A percentile compares a stretch with the other conserved stretches of the same genome.
These are phyloP conservation scores for Pseudisothecium myosuroides DNA, from an alignment of 225 moss, liverwort and hornwort genomes.

Conservation along the genomic window DNA sequence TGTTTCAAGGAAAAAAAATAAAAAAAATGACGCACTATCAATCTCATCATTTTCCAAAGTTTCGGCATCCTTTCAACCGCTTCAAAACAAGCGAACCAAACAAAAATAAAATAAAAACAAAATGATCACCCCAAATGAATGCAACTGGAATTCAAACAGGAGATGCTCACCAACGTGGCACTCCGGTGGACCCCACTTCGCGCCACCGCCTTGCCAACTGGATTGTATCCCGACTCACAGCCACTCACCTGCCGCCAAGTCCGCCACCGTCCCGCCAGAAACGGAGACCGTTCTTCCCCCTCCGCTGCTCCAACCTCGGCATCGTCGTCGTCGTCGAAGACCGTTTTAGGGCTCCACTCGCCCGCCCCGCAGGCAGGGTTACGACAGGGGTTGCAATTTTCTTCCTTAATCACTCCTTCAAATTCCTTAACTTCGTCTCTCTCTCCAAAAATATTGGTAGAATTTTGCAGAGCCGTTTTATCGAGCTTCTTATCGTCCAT, in stretches of 20 bases:
- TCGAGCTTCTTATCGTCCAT: not conserved
- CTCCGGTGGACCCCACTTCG: not conserved
- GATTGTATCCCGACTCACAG: not conserved
- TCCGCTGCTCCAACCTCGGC: not conserved
- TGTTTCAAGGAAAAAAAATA: too few species aligned
- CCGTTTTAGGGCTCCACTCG: not conserved
- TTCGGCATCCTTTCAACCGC: not conserved
- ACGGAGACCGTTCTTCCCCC: conserved; percentile 11
- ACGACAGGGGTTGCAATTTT: not conserved
- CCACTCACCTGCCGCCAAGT: not conserved
- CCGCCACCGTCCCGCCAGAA: not conserved
- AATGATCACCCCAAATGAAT: not conserved
- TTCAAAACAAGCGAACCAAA: not conserved
- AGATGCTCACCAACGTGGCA: not conserved
- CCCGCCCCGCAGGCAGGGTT: not conserved
- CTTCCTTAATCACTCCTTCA: not conserved
- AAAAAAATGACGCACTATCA: not conserved
- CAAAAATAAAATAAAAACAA: too few species aligned
- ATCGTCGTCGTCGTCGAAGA: not conserved
- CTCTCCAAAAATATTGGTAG: not conserved
- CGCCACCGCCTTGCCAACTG: not conserved
- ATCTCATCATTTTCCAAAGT: not conserved
- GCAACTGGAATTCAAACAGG: not conserved
- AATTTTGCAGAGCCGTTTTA: not conserved
- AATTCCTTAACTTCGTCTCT: not conserved